A percentile compares a stretch with the other conserved stretches of the same genome.
phyloP scores from a whole-genome alignment of 306 rosid genomes.

The Cucumis melo region DNA sequence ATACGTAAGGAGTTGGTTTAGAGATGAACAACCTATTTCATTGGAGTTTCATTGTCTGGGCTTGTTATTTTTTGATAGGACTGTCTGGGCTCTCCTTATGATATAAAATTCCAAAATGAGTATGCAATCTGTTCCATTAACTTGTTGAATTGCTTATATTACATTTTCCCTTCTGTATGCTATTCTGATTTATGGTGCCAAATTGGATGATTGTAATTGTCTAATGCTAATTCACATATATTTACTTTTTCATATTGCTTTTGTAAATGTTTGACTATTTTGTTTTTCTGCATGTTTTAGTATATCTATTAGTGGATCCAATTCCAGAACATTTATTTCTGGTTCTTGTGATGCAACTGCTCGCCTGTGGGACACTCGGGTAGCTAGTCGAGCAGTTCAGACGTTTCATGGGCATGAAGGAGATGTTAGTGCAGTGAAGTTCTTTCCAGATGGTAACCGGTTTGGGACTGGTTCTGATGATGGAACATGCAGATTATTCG shows the following conservation, averaged over 20 bases:
- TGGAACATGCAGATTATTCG: constrained; percentile 90
- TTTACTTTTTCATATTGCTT: neutral
- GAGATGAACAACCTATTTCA: neutral
- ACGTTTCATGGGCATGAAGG: constrained; percentile 81
- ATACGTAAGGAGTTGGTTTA: neutral
- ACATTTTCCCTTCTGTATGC: neutral
- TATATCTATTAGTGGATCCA: constrained; percentile 76
- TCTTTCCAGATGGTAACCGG: constrained; percentile 93
- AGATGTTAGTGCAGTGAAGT: constrained; percentile 76
- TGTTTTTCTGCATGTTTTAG: constrained; percentile 25
- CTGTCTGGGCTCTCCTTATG: neutral
- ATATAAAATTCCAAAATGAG: neutral
- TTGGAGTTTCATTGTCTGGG: neutral
- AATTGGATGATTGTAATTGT: neutral
- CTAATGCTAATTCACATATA: neutral
- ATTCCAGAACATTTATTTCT: constrained; percentile 72
- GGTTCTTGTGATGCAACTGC: constrained; percentile 94
- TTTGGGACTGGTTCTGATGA: constrained; percentile 98
- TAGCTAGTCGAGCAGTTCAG: constrained; percentile 89
- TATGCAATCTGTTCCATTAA: neutral
- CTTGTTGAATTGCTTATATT: neutral
- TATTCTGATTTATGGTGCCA: neutral
- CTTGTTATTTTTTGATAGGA: neutral
- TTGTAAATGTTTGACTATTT: neutral
- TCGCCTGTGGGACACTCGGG: constrained; percentile 98